Evolutionary conservation across 768 basidiomycete species (phyloP).

Genomic region (Phaeotremella fagi): DNA sequence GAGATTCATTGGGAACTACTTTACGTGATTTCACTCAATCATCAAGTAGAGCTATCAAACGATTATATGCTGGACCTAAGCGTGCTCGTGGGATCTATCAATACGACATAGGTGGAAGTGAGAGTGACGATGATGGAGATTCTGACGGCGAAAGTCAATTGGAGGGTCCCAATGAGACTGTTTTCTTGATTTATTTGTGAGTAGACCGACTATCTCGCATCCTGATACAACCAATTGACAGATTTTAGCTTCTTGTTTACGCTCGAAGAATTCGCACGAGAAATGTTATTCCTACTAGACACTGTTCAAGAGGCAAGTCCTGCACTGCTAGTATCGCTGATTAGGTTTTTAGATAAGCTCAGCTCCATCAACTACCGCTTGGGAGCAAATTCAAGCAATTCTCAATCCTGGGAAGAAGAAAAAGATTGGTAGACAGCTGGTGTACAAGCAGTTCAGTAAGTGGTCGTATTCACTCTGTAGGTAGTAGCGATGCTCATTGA

Average conservation of each 20-base stretch:
- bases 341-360: constrained; percentile 21
- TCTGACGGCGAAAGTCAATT: background rate
- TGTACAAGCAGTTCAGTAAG: constrained; percentile 44
- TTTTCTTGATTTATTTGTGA: constrained; percentile 89
- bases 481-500: background rate
- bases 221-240: background rate
- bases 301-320: constrained; percentile 66
- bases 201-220: too few relatives aligned
- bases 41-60: constrained; percentile 74
- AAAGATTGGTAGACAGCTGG: constrained; percentile 18
- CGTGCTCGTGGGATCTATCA: constrained; percentile 26
- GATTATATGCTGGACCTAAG: constrained; percentile 56
- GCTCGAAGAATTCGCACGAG: constrained; percentile 84
- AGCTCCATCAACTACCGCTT: constrained; percentile 17
- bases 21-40: constrained; percentile 47
- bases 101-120: constrained; percentile 2
- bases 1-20: constrained; percentile 26
- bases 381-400: constrained; percentile 25
- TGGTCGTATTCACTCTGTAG: background rate
- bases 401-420: constrained; percentile 4
- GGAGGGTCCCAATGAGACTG: constrained; percentile 60
- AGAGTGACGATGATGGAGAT: constrained; percentile 4
- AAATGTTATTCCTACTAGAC: constrained; percentile 74
- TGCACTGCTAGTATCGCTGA: background rate
- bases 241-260: constrained; percentile 85